Evolutionary conservation across 2,329 filamentous ascomycete genomes (phyloP).

Genomic region (Thermoascus crustaceus): DNA sequence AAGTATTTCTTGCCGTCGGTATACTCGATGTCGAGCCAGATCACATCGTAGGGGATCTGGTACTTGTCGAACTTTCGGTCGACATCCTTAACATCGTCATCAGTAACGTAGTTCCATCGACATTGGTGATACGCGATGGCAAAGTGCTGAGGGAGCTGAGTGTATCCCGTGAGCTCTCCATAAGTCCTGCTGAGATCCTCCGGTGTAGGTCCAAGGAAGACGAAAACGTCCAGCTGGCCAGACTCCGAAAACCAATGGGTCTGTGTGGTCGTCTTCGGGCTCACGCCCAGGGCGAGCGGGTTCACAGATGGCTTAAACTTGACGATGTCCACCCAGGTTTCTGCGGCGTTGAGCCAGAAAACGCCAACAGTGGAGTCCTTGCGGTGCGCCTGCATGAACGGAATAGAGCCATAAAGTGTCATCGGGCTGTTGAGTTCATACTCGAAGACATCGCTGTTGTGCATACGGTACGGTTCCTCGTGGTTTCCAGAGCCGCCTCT

Average conservation of each 20-base stretch:
- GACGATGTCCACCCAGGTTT: slow-evolving; percentile 93
- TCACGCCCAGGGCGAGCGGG: slow-evolving; percentile 64
- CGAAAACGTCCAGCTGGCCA: slow-evolving; percentile 82
- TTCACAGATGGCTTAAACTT: slow-evolving; percentile 69
- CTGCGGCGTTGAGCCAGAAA: slow-evolving; percentile 94
- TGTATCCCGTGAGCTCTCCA: slow-evolving; percentile 82
- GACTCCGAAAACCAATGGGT: slow-evolving; percentile 97
- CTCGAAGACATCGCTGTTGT: slow-evolving; percentile 96
- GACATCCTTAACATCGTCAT: slow-evolving; percentile 94
- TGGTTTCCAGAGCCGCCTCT: slow-evolving; percentile 76
- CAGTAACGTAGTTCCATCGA: slow-evolving; percentile 96
- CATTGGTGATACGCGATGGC: slow-evolving; percentile 93
- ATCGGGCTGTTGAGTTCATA: slow-evolving; percentile 96
- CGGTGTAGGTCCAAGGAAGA: slow-evolving; percentile 85
- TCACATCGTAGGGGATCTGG: slow-evolving; percentile 95
- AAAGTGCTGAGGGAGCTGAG: slow-evolving; percentile 85
- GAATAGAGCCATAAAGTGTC: slow-evolving; percentile 96
- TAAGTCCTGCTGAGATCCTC: slow-evolving; percentile 75
- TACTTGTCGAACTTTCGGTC: slow-evolving; percentile 93
- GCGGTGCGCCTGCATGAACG: slow-evolving; percentile 94
- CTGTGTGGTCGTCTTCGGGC: slow-evolving; percentile 64
- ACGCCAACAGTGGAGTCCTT: slow-evolving; percentile 90
- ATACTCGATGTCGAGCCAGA: slow-evolving; percentile 98
- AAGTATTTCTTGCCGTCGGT: slow-evolving; percentile 97
- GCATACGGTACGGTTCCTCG: slow-evolving; percentile 82